Evolutionary conservation across 23 red algal species (phyloP), one percentile per base, ranked within the genome.

Genomic region (Gracilaria domingensis): DNA sequence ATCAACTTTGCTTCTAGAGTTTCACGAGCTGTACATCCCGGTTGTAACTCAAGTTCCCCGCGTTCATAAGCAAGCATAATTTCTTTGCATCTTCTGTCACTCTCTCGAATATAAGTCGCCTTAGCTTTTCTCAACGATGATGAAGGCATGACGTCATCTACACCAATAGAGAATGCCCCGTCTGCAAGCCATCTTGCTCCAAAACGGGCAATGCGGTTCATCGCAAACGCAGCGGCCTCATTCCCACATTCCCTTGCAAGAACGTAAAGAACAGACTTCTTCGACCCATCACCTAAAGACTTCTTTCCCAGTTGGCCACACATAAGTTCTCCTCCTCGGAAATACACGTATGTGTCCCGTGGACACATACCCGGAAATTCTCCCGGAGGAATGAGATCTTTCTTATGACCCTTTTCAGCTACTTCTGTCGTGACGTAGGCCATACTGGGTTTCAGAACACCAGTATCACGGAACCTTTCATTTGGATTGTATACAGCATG

Each of bases 221-320:
- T 99, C 5, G 93, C 90, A 62, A 44, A 82, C 4, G 91, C 97
- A 39, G 97, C 90, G 14, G 93, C 90, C 25, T 60, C 65, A 47
- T 87, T 85, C 13, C 97, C 93, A 51, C 79, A 87, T 80, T 93
- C 89, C 69, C 92, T 82, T 30, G 69, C 83, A 17, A 99, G 91
- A 32, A 95, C 70, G 85, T 99, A 96, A 18, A 99, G 84, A 25
- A 99, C 79, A 57, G 85, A 83, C n/a, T 82, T 62, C 74, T 99
- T 96, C 16, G 94, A 99, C 26, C 94, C 90, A 75, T 85, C 85
- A 21, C 97, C 97, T 2, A 96, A 34, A 14, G 91, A 84, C 62
- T 89, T 90, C 83, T 99, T 99, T 45, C 93, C 97, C 21, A 99
- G 65, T 53, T 96, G 97, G 1, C 97, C 97, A 83, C 81, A 91